Conservation (phyloP, 257 asterid species). For the Verbascum thapsus region DNA sequence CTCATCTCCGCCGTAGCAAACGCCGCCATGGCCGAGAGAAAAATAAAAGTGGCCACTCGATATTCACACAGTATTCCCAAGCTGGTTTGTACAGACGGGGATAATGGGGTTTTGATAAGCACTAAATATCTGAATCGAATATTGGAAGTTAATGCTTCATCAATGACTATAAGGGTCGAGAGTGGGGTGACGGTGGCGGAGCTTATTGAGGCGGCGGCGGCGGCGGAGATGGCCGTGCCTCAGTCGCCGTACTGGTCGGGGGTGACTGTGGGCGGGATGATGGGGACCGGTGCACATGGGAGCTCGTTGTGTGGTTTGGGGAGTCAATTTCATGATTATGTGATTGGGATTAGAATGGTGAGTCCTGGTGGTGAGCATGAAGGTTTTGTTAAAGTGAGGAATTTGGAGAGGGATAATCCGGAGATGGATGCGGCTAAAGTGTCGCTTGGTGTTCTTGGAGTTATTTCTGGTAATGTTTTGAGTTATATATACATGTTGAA, state of each 20-base stretch:
- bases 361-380: slow-evolving; percentile 42
- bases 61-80: slow-evolving; percentile 71
- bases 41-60: slow-evolving; percentile 55
- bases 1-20: slow-evolving; percentile 49
- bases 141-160: slow-evolving; percentile 25
- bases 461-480: too few species aligned
- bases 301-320: slow-evolving; percentile 73
- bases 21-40: slow-evolving; percentile 34
- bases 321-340: slow-evolving; percentile 64
- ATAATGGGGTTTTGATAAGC: slow-evolving; percentile 52
- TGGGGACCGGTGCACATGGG: slow-evolving; percentile 80
- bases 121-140: slow-evolving; percentile 44
- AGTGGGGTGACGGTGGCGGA: slow-evolving; percentile 58
- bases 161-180: slow-evolving; percentile 57
- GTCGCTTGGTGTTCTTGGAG: slow-evolving; percentile 80
- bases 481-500: slow-evolving; percentile 55
- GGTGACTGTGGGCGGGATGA: slow-evolving; percentile 64
- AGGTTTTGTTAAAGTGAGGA: slow-evolving; percentile 47
- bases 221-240: slow-evolving; percentile 50
- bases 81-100: slow-evolving; percentile 58
- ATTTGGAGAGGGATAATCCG: slow-evolving; percentile 36
- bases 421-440: slow-evolving; percentile 64
- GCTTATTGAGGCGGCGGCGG: slow-evolving; percentile 47
- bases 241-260: slow-evolving; percentile 81
- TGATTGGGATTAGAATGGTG: slow-evolving; percentile 45